These are phyloP conservation scores for Physcia stellaris DNA, from an alignment of 495 filamentous ascomycete species.

Conservation along the genomic window DNA sequence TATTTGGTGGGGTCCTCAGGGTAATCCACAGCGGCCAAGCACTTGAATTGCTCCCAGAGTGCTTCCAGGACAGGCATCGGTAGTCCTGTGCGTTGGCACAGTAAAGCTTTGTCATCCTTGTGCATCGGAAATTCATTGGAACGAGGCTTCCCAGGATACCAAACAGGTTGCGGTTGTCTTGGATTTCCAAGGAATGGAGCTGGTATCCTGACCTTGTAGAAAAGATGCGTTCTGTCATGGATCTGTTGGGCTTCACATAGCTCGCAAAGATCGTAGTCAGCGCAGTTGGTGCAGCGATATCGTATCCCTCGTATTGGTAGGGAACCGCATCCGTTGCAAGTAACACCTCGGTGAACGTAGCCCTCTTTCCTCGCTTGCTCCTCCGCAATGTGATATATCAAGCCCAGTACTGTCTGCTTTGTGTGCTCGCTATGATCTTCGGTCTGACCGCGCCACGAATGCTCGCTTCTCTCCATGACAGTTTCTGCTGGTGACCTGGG, in stretches of 20 bases:
- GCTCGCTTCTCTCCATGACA: conserved; percentile 41
- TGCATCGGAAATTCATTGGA: conserved; percentile 50
- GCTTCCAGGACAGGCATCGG: conserved; percentile 67
- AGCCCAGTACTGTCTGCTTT: conserved; percentile 56
- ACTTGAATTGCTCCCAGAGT: conserved; percentile 91
- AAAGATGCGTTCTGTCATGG: conserved; percentile 85
- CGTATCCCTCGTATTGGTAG: conserved; percentile 83
- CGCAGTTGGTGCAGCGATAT: conserved; percentile 84
- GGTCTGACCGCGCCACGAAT: conserved; percentile 37
- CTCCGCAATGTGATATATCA: conserved; percentile 69
- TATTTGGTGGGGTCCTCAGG: conserved; percentile 66
- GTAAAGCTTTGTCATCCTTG: conserved; percentile 43
- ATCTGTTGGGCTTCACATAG: conserved; percentile 72
- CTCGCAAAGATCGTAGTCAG: conserved; percentile 85
- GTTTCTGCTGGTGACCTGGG: conserved; percentile 27
- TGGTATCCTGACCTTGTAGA: conserved; percentile 81
- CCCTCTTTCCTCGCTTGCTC: conserved; percentile 71
- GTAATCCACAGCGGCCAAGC: conserved; percentile 77
- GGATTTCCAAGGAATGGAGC: conserved; percentile 53
- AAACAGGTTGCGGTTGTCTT: conserved; percentile 58
- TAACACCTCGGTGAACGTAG: conserved; percentile 87
- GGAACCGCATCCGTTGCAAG: conserved; percentile 74
- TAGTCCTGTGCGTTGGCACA: conserved; percentile 66
- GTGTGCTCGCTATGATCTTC: conserved; percentile 37
- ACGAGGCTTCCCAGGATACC: conserved; percentile 82